Evolutionary conservation across 768 basidiomycete species (phyloP).

Genomic region (Tylopilus plumbeoviolaceoides): DNA sequence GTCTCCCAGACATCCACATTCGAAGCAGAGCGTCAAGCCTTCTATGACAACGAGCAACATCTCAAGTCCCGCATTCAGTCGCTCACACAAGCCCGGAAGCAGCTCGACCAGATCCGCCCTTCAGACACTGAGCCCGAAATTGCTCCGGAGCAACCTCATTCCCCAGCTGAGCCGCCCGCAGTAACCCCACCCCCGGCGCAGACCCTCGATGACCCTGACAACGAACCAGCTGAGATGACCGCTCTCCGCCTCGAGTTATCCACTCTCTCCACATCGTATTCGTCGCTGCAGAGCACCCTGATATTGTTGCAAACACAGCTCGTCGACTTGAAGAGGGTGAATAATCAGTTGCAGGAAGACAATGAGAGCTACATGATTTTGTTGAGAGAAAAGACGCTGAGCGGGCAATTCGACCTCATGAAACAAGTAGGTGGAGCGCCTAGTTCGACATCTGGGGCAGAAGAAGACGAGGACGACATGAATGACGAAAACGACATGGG

Average conservation of each 20-base stretch:
- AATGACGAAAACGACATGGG: conserved; percentile 45
- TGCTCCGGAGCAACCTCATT: conserved; percentile 35
- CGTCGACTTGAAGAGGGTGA: conserved; percentile 82
- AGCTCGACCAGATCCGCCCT: conserved; percentile 37
- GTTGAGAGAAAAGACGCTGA: conserved; percentile 85
- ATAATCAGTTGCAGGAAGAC: conserved; percentile 87
- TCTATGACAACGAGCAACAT: conserved; percentile 92
- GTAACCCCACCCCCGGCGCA: conserved; percentile 33
- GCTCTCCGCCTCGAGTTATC: conserved; percentile 79
- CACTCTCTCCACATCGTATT: conserved; percentile 80
- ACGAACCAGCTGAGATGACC: conserved; percentile 86
- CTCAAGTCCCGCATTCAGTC: conserved; percentile 88
- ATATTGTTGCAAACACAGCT: conserved; percentile 83
- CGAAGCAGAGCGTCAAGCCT: conserved; percentile 87
- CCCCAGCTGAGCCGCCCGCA: conserved; percentile 21
- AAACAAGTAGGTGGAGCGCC: conserved; percentile 56
- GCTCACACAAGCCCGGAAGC: conserved; percentile 62
- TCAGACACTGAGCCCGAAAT: conserved; percentile 38
- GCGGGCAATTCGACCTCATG: conserved; percentile 78
- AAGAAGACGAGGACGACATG: conserved; percentile 30
- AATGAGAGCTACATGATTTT: conserved; percentile 97
- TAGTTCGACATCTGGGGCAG: conserved; percentile 38
- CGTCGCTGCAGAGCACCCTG: conserved; percentile 78
- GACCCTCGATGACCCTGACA: conserved; percentile 58
- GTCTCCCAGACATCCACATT: conserved; percentile 69